phyloP scores from a whole-genome alignment of 139 green algal genomes.

The Chlorokybus atmophyticus region DNA sequence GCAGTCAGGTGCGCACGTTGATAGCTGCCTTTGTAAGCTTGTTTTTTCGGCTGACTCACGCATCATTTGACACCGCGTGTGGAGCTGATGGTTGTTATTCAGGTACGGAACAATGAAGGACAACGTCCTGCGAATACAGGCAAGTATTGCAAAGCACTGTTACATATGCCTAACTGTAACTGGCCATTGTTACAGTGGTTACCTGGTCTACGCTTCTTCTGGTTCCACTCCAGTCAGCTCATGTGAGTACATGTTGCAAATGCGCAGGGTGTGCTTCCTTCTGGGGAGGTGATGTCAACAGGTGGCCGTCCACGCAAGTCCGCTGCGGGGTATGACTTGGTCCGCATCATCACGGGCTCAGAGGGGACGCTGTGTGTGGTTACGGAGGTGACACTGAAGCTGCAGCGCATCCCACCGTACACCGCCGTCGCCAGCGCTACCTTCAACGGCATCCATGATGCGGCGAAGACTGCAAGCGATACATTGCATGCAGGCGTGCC shows the following conservation, averaged over 20 bases:
- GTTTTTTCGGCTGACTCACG: background rate
- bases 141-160: background rate
- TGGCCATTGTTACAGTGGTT: too few species aligned
- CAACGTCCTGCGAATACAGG: constrained; percentile 25
- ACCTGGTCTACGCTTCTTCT: too few species aligned
- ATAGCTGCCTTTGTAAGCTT: background rate
- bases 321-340: constrained; percentile 31
- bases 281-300: constrained; percentile 24
- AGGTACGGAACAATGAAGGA: constrained; percentile 32
- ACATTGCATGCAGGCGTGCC: too few species aligned
- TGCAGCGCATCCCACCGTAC: constrained; percentile 16
- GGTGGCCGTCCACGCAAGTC: constrained; percentile 15
- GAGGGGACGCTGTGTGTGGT: constrained; percentile 29
- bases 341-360: constrained; percentile 18
- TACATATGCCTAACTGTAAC: background rate
- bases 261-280: constrained; percentile 18
- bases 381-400: constrained; percentile 26
- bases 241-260: background rate
- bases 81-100: background rate
- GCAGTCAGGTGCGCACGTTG: constrained; percentile 13
- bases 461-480: too few species aligned
- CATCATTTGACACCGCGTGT: background rate
- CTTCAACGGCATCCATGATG: too few species aligned
- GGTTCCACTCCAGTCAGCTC: too few species aligned
- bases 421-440: constrained; percentile 19